A percentile compares a stretch with the other conserved stretches of the same genome.
Conservation (phyloP, 139 green algal genomes). For the Micromonas pusilla region DNA sequence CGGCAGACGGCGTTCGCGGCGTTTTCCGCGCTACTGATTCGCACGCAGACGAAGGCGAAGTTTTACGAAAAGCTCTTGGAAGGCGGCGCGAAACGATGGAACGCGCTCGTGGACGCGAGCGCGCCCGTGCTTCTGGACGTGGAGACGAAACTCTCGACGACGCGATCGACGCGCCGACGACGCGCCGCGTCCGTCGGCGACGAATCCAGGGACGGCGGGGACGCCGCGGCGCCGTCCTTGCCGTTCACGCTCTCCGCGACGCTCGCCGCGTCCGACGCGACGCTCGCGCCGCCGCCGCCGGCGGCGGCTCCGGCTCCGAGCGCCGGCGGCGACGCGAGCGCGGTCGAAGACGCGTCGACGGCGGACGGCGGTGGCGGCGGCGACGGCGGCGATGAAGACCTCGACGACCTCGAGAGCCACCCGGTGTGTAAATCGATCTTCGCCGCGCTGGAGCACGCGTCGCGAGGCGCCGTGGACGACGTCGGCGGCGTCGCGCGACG, state of each 20-base stretch:
- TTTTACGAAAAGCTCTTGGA: constrained; percentile 10
- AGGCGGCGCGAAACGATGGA: neutral
- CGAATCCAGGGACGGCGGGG: neutral
- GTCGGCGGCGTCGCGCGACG: neutral
- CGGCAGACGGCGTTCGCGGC: neutral
- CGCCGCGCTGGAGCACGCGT: neutral
- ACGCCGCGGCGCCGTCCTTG: neutral
- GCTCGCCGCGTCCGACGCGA: constrained; percentile 3
- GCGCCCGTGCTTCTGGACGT: neutral
- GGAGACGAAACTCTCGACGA: neutral
- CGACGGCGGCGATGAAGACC: neutral
- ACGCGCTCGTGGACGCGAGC: neutral
- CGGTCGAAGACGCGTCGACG: neutral
- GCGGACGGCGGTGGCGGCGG: neutral
- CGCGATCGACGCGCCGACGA: neutral
- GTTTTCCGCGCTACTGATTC: neutral
- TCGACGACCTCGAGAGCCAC: constrained; percentile 2
- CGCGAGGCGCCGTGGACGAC: neutral
- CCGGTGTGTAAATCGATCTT: neutral
- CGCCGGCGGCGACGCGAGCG: neutral
- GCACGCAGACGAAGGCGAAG: constrained; percentile 2
- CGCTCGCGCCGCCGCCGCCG: neutral
- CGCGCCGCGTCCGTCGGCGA: neutral
- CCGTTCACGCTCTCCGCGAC: constrained; percentile 15
- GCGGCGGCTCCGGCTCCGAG: neutral